Evolutionary conservation across 2,329 filamentous ascomycete species (phyloP).

Genomic region (Paecilomyces variotii): DNA sequence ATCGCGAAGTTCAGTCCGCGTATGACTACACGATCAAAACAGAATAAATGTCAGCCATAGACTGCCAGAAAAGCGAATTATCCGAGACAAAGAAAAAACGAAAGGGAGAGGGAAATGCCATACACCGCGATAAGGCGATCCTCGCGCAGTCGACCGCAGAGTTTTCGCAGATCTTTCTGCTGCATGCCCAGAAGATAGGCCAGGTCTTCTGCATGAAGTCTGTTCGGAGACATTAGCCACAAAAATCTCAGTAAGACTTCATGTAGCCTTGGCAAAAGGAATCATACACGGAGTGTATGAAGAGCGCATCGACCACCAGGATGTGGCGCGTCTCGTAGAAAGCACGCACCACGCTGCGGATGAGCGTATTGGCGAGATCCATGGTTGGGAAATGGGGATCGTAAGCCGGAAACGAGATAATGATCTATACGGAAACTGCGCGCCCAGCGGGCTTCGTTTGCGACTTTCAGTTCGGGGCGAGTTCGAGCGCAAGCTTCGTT

Average conservation of each 20-base stretch:
- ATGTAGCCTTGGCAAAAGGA: slow-evolving; percentile 8
- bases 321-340: slow-evolving; percentile 84
- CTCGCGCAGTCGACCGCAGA: slow-evolving; percentile 76
- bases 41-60: slow-evolving; percentile 1
- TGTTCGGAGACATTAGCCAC: slow-evolving; percentile 22
- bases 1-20: slow-evolving; percentile 68
- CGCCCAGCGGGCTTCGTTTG: neutral
- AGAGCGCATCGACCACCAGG: slow-evolving; percentile 70
- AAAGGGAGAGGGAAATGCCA: slow-evolving; percentile 18
- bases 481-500: slow-evolving; percentile 1
- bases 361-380: slow-evolving; percentile 66
- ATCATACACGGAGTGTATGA: slow-evolving; percentile 61
- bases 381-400: slow-evolving; percentile 29
- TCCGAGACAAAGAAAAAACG: slow-evolving; percentile 1
- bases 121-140: slow-evolving; percentile 80
- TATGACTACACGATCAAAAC: slow-evolving; percentile 44
- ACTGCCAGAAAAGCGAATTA: neutral
- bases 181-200: slow-evolving; percentile 82
- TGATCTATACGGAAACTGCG: neutral
- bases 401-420: neutral
- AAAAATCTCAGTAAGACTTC: slow-evolving; percentile 7
- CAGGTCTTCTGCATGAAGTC: slow-evolving; percentile 78
- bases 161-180: slow-evolving; percentile 82
- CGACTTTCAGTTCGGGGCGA: neutral
- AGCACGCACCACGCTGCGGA: slow-evolving; percentile 76